phyloP scores from a whole-genome alignment of 2,329 filamentous ascomycete species.

The Aspergillus aculeatus region DNA sequence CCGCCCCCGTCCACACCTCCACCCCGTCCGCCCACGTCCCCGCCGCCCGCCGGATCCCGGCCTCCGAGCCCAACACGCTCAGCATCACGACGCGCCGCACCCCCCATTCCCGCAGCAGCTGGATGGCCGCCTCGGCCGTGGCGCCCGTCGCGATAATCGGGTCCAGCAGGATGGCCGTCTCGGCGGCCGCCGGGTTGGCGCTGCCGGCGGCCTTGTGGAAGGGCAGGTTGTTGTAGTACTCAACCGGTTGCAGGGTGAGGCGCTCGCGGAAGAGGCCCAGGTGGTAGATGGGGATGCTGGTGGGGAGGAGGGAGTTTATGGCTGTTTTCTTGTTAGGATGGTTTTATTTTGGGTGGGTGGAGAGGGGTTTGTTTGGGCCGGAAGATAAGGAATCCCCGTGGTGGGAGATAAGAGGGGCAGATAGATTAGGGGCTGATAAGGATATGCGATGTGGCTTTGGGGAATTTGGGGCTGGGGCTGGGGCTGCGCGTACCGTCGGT shows the following conservation, averaged over 20 bases:
- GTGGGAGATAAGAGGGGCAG: too few species aligned
- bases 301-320: constrained; percentile 77
- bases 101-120: constrained; percentile 87
- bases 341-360: background rate
- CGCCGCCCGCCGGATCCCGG: constrained; percentile 70
- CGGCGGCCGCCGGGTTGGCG: constrained; percentile 46
- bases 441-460: too few species aligned
- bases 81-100: constrained; percentile 77
- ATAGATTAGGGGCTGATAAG: background rate
- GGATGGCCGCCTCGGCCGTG: constrained; percentile 84
- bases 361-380: background rate
- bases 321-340: constrained; percentile 40
- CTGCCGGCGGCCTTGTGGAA: constrained; percentile 46
- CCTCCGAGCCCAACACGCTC: constrained; percentile 68
- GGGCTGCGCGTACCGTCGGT: constrained; percentile 62
- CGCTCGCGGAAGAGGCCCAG: constrained; percentile 93
- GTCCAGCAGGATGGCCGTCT: constrained; percentile 80
- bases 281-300: constrained; percentile 80
- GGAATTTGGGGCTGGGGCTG: too few species aligned
- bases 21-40: constrained; percentile 66
- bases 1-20: constrained; percentile 73
- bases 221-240: constrained; percentile 97
- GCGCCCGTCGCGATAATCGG: constrained; percentile 92
- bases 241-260: constrained; percentile 80
- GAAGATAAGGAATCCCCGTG: background rate